Evolutionary conservation across 202 grass and related monocot genomes (phyloP).

Genomic region (Zoysia matrella): DNA sequence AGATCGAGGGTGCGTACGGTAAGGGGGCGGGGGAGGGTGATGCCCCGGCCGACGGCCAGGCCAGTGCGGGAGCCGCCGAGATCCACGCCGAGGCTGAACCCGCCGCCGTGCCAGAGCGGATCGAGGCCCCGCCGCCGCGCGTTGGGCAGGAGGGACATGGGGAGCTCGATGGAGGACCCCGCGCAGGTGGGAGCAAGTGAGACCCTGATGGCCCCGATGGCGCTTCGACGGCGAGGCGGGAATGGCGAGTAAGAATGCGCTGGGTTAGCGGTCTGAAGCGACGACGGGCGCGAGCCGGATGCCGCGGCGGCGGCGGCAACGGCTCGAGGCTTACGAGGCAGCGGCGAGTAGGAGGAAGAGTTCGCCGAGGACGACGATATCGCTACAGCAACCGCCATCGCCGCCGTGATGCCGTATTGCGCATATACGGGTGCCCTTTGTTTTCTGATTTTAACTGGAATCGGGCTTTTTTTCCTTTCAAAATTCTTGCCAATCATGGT

Average conservation of each 20-base stretch:
- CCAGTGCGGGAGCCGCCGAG: conserved; percentile 68
- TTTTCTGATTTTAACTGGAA: not conserved
- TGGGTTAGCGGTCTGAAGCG: not conserved
- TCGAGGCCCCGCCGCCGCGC: conserved; percentile 63
- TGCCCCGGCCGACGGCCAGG: conserved; percentile 65
- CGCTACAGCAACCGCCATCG: conserved; percentile 52
- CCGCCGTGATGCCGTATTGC: not conserved
- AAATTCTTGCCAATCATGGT: not conserved
- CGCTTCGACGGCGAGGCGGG: not conserved
- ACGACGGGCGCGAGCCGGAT: not conserved
- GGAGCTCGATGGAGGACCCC: conserved; percentile 20
- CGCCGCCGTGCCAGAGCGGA: conserved; percentile 60
- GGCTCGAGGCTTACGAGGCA: conserved; percentile 9
- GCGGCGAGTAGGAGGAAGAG: conserved; percentile 32
- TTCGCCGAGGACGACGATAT: conserved; percentile 26
- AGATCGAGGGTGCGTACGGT: conserved; percentile 45
- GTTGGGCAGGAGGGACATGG: conserved; percentile 61
- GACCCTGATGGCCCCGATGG: not conserved
- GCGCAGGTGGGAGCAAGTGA: conserved; percentile 6
- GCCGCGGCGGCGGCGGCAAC: conserved; percentile 16
- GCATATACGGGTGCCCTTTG: not conserved
- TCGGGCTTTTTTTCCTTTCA: not conserved
- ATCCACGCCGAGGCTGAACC: conserved; percentile 87
- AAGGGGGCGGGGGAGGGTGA: conserved; percentile 72
- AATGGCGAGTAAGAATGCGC: not conserved